Evolutionary conservation across 1,139 yeast species (phyloP).

Genomic region (Scheffersomyces illinoinensis): DNA sequence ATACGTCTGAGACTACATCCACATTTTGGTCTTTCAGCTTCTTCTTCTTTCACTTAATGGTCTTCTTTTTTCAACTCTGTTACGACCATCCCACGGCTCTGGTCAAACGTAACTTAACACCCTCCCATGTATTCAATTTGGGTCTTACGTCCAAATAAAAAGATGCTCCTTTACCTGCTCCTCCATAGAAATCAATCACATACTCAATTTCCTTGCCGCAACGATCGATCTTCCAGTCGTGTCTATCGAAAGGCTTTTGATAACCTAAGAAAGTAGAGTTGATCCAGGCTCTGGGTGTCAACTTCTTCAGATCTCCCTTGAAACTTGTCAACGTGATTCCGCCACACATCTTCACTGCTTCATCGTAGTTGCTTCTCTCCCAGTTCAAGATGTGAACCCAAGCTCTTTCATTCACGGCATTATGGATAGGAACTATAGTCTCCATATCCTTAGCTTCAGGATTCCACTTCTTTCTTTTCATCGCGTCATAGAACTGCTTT

Average conservation of each 20-base stretch:
- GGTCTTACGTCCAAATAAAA: slow-evolving; percentile 91
- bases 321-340: slow-evolving; percentile 84
- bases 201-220: slow-evolving; percentile 85
- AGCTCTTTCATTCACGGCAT: slow-evolving; percentile 89
- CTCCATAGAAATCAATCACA: slow-evolving; percentile 88
- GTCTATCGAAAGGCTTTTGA: slow-evolving; percentile 89
- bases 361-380: slow-evolving; percentile 69
- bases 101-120: slow-evolving; percentile 64
- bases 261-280: slow-evolving; percentile 61
- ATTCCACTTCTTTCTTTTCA: slow-evolving; percentile 87
- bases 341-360: slow-evolving; percentile 57
- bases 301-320: slow-evolving; percentile 80
- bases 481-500: slow-evolving; percentile 91
- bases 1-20: neutral
- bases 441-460: slow-evolving; percentile 84
- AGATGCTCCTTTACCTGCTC: slow-evolving; percentile 59
- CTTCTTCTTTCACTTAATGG: neutral
- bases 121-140: slow-evolving; percentile 78
- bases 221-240: slow-evolving; percentile 91
- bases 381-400: slow-evolving; percentile 84
- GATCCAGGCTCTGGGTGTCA: slow-evolving; percentile 89
- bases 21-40: neutral
- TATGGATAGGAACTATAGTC: slow-evolving; percentile 91
- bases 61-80: neutral
- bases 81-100: slow-evolving; percentile 52